These are phyloP conservation scores for Cercophora sp. DNA, from an alignment of 495 filamentous ascomycete species.

Conservation along the genomic window DNA sequence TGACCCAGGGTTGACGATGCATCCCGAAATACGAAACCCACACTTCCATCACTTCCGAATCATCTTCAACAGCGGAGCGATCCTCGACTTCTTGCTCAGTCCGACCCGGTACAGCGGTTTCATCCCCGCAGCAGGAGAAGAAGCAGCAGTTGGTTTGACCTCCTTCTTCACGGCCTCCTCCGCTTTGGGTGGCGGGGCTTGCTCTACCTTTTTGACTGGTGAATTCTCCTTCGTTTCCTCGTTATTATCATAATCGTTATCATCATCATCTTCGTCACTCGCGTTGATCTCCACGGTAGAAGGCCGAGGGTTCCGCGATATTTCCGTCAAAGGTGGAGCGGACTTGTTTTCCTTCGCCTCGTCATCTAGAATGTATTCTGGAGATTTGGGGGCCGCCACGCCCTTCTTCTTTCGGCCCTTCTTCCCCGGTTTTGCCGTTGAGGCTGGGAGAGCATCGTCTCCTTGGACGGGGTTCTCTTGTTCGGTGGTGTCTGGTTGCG, in stretches of 20 bases:
- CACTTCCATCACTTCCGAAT: too few species aligned
- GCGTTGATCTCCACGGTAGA: background rate
- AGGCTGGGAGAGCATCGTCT: background rate
- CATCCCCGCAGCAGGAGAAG: background rate
- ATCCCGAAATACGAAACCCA: too few species aligned
- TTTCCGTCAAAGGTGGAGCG: background rate
- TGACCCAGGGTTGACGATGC: too few species aligned
- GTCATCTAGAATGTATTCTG: background rate
- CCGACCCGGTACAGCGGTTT: conserved; percentile 25
- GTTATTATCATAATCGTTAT: background rate
- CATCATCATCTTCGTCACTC: background rate
- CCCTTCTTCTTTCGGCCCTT: conserved; percentile 9
- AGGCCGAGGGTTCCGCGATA: background rate
- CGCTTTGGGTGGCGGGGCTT: background rate
- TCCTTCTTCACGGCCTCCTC: conserved; percentile 1
- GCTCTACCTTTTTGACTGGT: background rate
- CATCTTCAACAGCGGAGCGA: conserved; percentile 30
- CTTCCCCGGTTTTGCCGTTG: conserved; percentile 3
- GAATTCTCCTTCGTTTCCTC: background rate
- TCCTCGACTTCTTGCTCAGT: conserved; percentile 25
- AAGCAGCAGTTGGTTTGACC: background rate
- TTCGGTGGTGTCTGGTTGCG: background rate
- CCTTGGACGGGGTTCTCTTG: background rate
- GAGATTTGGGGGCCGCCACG: background rate
- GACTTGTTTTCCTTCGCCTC: background rate